Evolutionary conservation across 2,329 filamentous ascomycete genomes (phyloP).

Genomic region (Lomentospora prolificans): DNA sequence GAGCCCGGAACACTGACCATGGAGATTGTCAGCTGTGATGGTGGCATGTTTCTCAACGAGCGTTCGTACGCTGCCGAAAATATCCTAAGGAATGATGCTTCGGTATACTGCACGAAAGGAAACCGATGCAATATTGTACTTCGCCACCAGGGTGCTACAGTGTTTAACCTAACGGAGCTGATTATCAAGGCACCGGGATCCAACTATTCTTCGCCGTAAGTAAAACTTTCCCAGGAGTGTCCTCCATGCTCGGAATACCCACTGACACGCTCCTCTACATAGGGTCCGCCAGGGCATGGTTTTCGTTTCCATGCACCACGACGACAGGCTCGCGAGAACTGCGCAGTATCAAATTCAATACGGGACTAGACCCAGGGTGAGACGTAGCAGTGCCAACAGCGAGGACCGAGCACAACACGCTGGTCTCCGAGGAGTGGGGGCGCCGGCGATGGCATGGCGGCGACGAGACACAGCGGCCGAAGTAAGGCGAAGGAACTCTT

Average conservation of each 20-base stretch:
- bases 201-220: constrained; percentile 81
- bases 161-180: constrained; percentile 76
- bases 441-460: not conserved
- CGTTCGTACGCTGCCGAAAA: constrained; percentile 63
- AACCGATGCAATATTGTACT: constrained; percentile 80
- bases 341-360: constrained; percentile 68
- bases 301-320: constrained; percentile 77
- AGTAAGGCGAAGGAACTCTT: not conserved
- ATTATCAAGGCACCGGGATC: constrained; percentile 75
- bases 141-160: constrained; percentile 66
- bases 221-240: too few species aligned
- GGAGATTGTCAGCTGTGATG: constrained; percentile 86
- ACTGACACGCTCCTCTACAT: constrained; percentile 7
- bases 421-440: constrained; percentile 14
- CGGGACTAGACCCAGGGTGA: constrained; percentile 17
- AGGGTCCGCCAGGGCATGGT: constrained; percentile 88
- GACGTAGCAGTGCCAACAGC: constrained; percentile 10
- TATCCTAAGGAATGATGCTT: constrained; percentile 69
- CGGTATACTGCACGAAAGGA: constrained; percentile 85
- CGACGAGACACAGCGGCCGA: not conserved
- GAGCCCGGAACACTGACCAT: constrained; percentile 72
- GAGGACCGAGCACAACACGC: constrained; percentile 16
- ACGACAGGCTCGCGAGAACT: constrained; percentile 65
- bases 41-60: constrained; percentile 59
- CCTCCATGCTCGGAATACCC: too few species aligned